Percentiles rank a stretch among this genome's conserved stretches.
phyloP scores from a whole-genome alignment of 768 basidiomycete species.

The Agrocybe chaxingu region DNA sequence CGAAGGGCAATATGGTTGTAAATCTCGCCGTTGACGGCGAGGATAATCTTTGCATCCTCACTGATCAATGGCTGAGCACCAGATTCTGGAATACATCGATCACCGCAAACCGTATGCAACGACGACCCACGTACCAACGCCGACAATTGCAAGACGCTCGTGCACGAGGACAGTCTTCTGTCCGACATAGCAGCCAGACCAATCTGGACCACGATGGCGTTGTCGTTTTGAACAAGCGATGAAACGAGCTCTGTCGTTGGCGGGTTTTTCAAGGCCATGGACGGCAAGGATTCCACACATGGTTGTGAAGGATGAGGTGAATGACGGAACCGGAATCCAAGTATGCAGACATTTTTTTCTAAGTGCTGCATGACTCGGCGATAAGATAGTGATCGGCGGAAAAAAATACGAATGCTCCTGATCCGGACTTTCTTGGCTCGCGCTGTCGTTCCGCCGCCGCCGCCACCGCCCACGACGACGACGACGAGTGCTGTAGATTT shows the following conservation, averaged over 20 bases:
- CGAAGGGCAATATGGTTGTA: constrained; percentile 93
- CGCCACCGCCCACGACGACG: not conserved
- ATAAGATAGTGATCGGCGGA: constrained; percentile 22
- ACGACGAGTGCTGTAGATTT: no score
- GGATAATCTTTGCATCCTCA: constrained; percentile 77
- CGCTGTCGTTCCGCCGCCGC: not conserved
- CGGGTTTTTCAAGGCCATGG: constrained; percentile 74
- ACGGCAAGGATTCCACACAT: constrained; percentile 96
- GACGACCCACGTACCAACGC: constrained; percentile 69
- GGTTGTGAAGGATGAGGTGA: constrained; percentile 11
- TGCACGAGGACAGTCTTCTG: constrained; percentile 83
- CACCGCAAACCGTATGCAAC: not conserved
- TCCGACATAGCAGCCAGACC: constrained; percentile 94
- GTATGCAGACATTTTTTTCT: constrained; percentile 12
- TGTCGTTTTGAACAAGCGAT: constrained; percentile 87
- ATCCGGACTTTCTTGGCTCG: constrained; percentile 4
- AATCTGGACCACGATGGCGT: constrained; percentile 95
- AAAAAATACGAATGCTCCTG: constrained; percentile 11
- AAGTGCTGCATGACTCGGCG: constrained; percentile 19
- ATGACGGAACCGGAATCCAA: constrained; percentile 9
- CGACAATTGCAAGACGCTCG: constrained; percentile 96
- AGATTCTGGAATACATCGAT: constrained; percentile 55
- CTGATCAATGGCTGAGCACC: constrained; percentile 94
- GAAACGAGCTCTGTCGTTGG: constrained; percentile 64
- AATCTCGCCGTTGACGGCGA: constrained; percentile 98